Evolutionary conservation across 1,284 basidiomycete genomes (phyloP).

Genomic region (Ganoderma sinense): DNA sequence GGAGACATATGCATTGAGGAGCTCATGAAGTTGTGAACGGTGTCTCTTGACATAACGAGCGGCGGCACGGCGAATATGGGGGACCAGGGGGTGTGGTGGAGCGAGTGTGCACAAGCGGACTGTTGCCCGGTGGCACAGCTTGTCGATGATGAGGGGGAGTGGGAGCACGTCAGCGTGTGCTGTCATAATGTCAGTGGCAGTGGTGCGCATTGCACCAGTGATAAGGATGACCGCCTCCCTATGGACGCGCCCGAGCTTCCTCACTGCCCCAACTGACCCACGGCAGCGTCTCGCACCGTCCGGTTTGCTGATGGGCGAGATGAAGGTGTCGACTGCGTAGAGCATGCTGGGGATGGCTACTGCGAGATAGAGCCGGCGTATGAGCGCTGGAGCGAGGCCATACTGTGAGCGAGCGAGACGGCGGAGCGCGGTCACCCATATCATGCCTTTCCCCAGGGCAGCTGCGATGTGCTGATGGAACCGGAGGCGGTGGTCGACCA

Average conservation of each 20-base stretch:
- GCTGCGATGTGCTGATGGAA: slow-evolving; percentile 41
- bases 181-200: slow-evolving; percentile 42
- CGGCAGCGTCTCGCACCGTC: slow-evolving; percentile 17
- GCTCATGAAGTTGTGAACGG: slow-evolving; percentile 30
- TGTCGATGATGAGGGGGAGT: slow-evolving; percentile 36
- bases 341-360: slow-evolving; percentile 44
- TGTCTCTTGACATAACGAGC: slow-evolving; percentile 24
- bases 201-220: slow-evolving; percentile 44
- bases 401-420: slow-evolving; percentile 30
- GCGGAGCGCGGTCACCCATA: slow-evolving; percentile 30
- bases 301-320: slow-evolving; percentile 31
- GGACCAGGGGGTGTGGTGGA: slow-evolving; percentile 40
- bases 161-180: slow-evolving; percentile 44
- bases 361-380: slow-evolving; percentile 34
- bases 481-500: slow-evolving; percentile 43
- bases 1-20: slow-evolving; percentile 29
- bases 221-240: slow-evolving; percentile 39
- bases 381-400: slow-evolving; percentile 7
- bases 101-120: slow-evolving; percentile 43
- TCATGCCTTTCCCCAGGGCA: slow-evolving; percentile 41
- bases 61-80: slow-evolving; percentile 22
- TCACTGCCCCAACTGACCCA: slow-evolving; percentile 20
- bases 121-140: slow-evolving; percentile 36
- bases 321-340: slow-evolving; percentile 46
- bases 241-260: slow-evolving; percentile 39